Conservation (phyloP, 179 eudicot genomes). For the Actinidia chinensis region DNA sequence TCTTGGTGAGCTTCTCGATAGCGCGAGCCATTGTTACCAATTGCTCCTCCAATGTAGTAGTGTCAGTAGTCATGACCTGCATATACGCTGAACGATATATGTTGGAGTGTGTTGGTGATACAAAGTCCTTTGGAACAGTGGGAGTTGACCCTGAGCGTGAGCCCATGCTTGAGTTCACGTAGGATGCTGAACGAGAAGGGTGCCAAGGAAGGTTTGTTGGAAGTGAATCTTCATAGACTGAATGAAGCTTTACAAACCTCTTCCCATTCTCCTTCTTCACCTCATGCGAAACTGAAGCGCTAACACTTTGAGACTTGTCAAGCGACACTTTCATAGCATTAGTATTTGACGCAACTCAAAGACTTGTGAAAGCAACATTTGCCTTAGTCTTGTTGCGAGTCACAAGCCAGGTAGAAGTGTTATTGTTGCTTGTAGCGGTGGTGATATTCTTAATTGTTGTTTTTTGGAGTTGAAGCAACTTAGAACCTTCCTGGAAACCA, state of each 20-base stretch:
- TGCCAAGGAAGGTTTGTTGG: neutral
- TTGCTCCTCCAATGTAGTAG: neutral
- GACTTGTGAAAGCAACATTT: neutral
- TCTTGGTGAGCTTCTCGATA: neutral
- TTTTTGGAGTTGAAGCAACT: too few species aligned
- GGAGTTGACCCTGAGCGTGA: neutral
- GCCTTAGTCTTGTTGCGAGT: neutral
- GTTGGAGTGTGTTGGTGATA: neutral
- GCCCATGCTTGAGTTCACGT: neutral
- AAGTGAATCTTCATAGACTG: neutral
- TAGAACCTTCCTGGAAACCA: too few species aligned
- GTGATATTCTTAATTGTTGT: too few species aligned
- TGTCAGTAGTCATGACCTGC: neutral
- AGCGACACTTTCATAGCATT: neutral
- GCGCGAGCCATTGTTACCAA: neutral
- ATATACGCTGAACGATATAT: too few species aligned
- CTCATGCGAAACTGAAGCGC: neutral
- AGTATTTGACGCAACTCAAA: neutral
- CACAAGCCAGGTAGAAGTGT: neutral
- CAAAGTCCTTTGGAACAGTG: neutral
- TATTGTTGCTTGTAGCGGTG: neutral
- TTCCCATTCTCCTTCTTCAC: neutral
- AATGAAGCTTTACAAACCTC: neutral
- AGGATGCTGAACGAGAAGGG: neutral
- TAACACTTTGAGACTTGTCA: neutral